Evolutionary conservation across 257 asterid species (phyloP).

Genomic region (Solanum corneliomulleri): DNA sequence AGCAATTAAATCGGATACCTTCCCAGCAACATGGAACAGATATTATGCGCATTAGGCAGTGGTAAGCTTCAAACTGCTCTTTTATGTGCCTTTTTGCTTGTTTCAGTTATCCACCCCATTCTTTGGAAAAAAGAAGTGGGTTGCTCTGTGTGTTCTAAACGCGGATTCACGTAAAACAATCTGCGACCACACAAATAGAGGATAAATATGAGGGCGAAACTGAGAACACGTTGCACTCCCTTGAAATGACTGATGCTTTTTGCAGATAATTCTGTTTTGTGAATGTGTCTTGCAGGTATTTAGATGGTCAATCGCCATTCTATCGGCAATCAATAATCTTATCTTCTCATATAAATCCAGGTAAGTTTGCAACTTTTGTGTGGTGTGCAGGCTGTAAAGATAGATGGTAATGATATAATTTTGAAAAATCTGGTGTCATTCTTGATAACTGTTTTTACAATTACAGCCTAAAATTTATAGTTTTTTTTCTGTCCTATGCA

Average conservation of each 20-base stretch:
- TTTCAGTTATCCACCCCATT: neutral
- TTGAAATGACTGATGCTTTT: neutral
- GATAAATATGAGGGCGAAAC: neutral
- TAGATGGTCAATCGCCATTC: conserved; percentile 79
- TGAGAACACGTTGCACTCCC: neutral
- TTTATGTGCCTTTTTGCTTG: neutral
- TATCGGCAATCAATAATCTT: conserved; percentile 82
- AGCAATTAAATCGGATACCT: conserved; percentile 68
- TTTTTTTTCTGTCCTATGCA: conserved; percentile 19
- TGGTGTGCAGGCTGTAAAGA: neutral
- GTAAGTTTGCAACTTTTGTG: conserved; percentile 14
- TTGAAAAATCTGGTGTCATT: neutral
- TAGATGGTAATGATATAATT: neutral
- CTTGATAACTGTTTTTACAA: neutral
- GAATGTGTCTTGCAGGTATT: conserved; percentile 38
- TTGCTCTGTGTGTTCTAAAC: neutral
- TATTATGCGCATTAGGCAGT: conserved; percentile 89
- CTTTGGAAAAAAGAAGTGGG: neutral
- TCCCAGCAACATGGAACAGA: conserved; percentile 81
- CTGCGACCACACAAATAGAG: neutral
- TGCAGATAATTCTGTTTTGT: conserved; percentile 3
- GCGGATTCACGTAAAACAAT: neutral
- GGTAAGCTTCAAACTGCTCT: conserved; percentile 38
- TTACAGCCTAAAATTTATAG: neutral
- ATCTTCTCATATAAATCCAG: conserved; percentile 83